Evolutionary conservation across 768 basidiomycete genomes (phyloP).

Genomic region (Trametopsis cervina): DNA sequence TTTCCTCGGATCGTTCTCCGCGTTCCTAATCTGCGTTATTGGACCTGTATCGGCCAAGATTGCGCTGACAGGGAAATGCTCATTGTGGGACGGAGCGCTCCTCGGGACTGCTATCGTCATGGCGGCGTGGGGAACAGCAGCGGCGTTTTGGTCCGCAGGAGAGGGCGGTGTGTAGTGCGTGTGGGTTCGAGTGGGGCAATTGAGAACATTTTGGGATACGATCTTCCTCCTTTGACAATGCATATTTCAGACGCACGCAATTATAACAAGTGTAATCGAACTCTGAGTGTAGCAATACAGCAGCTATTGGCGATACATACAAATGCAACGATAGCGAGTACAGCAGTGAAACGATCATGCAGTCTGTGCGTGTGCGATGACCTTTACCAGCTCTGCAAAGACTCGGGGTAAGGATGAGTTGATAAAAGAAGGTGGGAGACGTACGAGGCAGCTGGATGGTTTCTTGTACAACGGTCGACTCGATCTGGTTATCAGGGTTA

Average conservation of each 20-base stretch:
- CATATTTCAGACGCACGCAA: background rate
- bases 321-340: background rate
- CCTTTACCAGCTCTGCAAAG: conserved; percentile 59
- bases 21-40: conserved; percentile 50
- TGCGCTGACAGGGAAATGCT: conserved; percentile 42
- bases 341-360: conserved; percentile 24
- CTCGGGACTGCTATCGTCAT: conserved; percentile 49
- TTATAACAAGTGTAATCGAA: background rate
- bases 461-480: conserved; percentile 80
- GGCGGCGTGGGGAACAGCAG: conserved; percentile 73
- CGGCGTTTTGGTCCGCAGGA: conserved; percentile 43
- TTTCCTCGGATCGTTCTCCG: conserved; percentile 85
- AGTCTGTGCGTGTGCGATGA: conserved; percentile 64
- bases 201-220: too few relatives aligned
- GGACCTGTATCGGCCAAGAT: conserved; percentile 68
- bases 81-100: conserved; percentile 45
- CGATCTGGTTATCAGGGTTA: conserved; percentile 85
- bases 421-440: conserved; percentile 24
- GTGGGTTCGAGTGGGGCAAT: too few relatives aligned
- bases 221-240: background rate
- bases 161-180: background rate
- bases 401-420: conserved; percentile 4
- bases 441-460: conserved; percentile 73
- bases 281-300: background rate
- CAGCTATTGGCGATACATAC: too few relatives aligned